These are phyloP conservation scores for Citrus unshiu DNA, from an alignment of 345 rosid species.

Conservation along the genomic window DNA sequence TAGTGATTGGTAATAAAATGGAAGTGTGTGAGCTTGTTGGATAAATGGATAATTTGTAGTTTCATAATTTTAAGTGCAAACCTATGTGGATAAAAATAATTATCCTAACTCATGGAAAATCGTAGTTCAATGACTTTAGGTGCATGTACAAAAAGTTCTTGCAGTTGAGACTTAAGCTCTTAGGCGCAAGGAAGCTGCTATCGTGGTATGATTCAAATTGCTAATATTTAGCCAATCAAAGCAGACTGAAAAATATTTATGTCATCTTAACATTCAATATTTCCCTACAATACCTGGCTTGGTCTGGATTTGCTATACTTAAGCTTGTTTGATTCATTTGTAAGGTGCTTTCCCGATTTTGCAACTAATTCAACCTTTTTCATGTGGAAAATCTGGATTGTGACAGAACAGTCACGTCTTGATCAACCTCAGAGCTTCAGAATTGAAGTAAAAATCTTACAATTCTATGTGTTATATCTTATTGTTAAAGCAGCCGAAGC, in stretches of 20 bases:
- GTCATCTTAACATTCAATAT: too few species aligned
- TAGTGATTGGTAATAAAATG: background rate
- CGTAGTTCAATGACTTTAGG: background rate
- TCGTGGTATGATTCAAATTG: background rate
- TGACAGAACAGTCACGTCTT: background rate
- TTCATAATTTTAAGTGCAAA: background rate
- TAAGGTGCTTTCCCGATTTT: too few species aligned
- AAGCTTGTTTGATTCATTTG: too few species aligned
- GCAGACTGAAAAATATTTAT: background rate
- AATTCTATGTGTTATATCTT: background rate
- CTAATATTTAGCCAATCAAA: background rate
- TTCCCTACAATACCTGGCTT: too few species aligned
- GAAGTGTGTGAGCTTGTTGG: background rate
- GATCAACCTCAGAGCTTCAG: background rate
- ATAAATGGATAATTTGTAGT: background rate
- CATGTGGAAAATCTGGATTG: background rate
- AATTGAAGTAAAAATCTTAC: background rate
- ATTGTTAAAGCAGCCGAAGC: background rate
- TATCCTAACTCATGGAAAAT: background rate
- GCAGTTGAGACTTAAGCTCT: background rate
- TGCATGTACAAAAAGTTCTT: background rate
- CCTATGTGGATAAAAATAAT: background rate
- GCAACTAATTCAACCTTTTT: too few species aligned
- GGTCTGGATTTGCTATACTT: too few species aligned
- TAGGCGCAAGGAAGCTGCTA: background rate